Conservation (phyloP, 2,329 filamentous ascomycete genomes). For the Bipolaris zeicola region DNA sequence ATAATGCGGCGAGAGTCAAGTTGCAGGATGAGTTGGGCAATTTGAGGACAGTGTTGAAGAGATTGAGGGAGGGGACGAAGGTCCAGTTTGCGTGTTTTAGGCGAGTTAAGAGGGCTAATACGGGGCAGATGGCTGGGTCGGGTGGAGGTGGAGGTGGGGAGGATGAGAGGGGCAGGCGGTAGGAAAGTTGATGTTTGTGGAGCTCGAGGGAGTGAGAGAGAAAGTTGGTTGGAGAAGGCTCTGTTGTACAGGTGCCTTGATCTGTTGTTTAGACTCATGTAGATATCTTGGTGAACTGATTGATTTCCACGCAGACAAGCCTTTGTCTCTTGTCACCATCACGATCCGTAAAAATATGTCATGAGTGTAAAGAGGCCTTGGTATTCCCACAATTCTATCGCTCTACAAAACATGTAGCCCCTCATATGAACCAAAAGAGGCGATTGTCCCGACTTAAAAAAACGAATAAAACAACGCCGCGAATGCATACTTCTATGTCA, state of each 20-base stretch:
- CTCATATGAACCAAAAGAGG: background rate
- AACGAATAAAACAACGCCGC: constrained; percentile 6
- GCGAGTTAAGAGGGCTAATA: constrained; percentile 28
- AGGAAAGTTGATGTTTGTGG: background rate
- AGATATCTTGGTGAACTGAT: background rate
- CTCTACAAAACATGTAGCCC: background rate
- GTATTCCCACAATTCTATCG: constrained; percentile 14
- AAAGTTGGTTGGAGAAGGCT: background rate
- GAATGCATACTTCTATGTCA: constrained; percentile 9
- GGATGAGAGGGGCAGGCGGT: constrained; percentile 13
- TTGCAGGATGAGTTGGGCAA: constrained; percentile 88
- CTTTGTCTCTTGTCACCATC: background rate
- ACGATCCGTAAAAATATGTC: background rate
- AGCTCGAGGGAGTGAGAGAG: no score
- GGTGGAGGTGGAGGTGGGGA: background rate
- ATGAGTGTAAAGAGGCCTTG: background rate
- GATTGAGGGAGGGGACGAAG: constrained; percentile 45
- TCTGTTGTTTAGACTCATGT: background rate
- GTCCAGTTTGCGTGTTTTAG: constrained; percentile 48
- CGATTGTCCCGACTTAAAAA: background rate
- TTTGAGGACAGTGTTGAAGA: constrained; percentile 86
- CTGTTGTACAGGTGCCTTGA: background rate
- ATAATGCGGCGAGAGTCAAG: constrained; percentile 78
- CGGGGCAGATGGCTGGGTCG: background rate
- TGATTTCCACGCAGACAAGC: background rate